phyloP scores from a whole-genome alignment of 2,329 filamentous ascomycete species.

The Curvularia spicifera region DNA sequence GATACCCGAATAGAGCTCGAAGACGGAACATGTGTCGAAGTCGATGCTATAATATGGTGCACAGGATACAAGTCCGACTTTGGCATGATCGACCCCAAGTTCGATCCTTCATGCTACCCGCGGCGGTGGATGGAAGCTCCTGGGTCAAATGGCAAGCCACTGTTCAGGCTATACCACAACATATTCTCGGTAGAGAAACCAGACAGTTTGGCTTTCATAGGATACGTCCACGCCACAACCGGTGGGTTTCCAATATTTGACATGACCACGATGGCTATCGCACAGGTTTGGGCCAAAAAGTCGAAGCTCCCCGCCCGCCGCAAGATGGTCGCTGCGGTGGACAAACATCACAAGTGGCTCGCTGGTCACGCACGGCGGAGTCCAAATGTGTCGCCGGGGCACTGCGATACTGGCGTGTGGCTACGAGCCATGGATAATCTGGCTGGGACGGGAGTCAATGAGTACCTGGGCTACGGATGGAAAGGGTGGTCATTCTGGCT shows the following conservation, averaged over 20 bases:
- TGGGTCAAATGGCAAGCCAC: conserved; percentile 36
- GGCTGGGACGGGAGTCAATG: conserved; percentile 52
- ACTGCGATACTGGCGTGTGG: conserved; percentile 38
- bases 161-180: conserved; percentile 54
- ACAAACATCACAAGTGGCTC: conserved; percentile 32
- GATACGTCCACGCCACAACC: conserved; percentile 48
- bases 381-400: conserved; percentile 38
- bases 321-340: conserved; percentile 40
- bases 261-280: conserved; percentile 55
- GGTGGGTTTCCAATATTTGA: conserved; percentile 46
- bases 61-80: conserved; percentile 46
- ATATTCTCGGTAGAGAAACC: conserved; percentile 55
- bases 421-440: conserved; percentile 52
- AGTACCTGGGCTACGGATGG: conserved; percentile 53
- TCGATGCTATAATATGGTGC: conserved; percentile 47
- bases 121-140: conserved; percentile 23
- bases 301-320: conserved; percentile 46
- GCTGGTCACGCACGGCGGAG: conserved; percentile 43
- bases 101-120: conserved; percentile 27
- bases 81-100: conserved; percentile 32
- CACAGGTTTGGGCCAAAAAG: conserved; percentile 54
- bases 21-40: conserved; percentile 37
- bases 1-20: conserved; percentile 34
- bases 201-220: conserved; percentile 54
- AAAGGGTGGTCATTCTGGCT: conserved; percentile 54